Evolutionary conservation across 169 alveolate species (phyloP).

Genomic region (Plasmodium gonderi): DNA sequence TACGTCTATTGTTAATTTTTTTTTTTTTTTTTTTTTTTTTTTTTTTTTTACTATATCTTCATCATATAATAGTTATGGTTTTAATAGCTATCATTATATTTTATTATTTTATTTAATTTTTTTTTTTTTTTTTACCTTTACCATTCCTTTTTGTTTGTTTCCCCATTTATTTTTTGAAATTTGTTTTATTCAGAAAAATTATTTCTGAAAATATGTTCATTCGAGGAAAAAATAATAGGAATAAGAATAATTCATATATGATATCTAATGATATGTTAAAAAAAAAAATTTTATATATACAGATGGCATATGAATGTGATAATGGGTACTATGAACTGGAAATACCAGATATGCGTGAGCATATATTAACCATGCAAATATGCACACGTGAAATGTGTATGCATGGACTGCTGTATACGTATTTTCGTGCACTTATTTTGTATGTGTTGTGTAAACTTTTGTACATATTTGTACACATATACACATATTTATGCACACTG

Average conservation of each 20-base stretch:
- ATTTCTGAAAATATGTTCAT: not conserved
- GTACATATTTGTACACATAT: not conserved
- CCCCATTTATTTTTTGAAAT: not conserved
- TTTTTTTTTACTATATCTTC: not conserved
- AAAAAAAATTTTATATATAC: not conserved
- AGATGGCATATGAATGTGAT: not conserved
- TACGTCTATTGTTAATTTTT: slow-evolving; percentile 1
- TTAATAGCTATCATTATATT: not conserved
- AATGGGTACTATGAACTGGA: not conserved
- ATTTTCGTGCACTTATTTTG: not conserved
- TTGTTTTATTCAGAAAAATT: not conserved
- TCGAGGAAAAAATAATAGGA: not conserved
- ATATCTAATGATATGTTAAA: not conserved
- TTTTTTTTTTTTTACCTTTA: not conserved
- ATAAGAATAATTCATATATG: not conserved
- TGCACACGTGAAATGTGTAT: not conserved
- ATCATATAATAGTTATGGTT: not conserved
- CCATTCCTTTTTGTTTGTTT: not conserved
- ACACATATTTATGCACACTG: not conserved
- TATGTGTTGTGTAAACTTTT: not conserved
- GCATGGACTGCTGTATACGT: not conserved
- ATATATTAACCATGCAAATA: not conserved
- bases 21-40: not conserved
- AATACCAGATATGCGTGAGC: not conserved
- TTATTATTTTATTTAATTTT: not conserved